Conservation (phyloP, 192 early-diverging fungal genomes). For the Coemansia sp. region DNA sequence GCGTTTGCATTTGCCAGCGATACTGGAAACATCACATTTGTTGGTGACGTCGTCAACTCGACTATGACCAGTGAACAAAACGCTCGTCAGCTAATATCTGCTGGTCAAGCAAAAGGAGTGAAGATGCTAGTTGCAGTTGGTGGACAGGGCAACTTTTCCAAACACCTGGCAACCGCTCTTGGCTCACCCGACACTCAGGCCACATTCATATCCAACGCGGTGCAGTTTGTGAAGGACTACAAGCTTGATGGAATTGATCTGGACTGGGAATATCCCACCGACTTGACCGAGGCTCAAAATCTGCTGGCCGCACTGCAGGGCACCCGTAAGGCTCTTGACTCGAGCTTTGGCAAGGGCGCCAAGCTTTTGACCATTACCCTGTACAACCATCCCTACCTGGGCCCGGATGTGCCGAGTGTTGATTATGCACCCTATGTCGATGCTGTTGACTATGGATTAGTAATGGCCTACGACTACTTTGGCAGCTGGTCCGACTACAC, state of each 20-base stretch:
- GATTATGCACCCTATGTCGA: slow-evolving; percentile 63
- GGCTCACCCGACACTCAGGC: slow-evolving; percentile 58
- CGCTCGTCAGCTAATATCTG: slow-evolving; percentile 30
- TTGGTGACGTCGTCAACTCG: slow-evolving; percentile 52
- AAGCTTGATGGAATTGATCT: slow-evolving; percentile 74
- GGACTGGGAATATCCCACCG: slow-evolving; percentile 73
- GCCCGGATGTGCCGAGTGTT: slow-evolving; percentile 55
- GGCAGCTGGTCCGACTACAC: slow-evolving; percentile 66
- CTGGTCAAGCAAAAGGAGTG: slow-evolving; percentile 41
- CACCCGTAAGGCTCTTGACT: slow-evolving; percentile 58
- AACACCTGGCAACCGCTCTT: slow-evolving; percentile 59
- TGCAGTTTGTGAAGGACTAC: slow-evolving; percentile 57
- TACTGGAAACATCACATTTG: slow-evolving; percentile 37
- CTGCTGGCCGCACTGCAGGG: slow-evolving; percentile 61
- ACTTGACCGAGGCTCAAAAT: slow-evolving; percentile 60
- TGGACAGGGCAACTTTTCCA: slow-evolving; percentile 68
- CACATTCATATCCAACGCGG: slow-evolving; percentile 58
- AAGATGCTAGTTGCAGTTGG: slow-evolving; percentile 71
- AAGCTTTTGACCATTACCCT: slow-evolving; percentile 71
- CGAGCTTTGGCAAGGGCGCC: slow-evolving; percentile 48
- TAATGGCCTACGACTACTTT: slow-evolving; percentile 74
- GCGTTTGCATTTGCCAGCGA: slow-evolving; percentile 59
- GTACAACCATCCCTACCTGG: slow-evolving; percentile 63
- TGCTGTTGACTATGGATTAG: slow-evolving; percentile 64
- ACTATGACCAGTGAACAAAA: slow-evolving; percentile 52